phyloP scores from a whole-genome alignment of 2,329 filamentous ascomycete genomes.

The Aspergillus eucalypticola region DNA sequence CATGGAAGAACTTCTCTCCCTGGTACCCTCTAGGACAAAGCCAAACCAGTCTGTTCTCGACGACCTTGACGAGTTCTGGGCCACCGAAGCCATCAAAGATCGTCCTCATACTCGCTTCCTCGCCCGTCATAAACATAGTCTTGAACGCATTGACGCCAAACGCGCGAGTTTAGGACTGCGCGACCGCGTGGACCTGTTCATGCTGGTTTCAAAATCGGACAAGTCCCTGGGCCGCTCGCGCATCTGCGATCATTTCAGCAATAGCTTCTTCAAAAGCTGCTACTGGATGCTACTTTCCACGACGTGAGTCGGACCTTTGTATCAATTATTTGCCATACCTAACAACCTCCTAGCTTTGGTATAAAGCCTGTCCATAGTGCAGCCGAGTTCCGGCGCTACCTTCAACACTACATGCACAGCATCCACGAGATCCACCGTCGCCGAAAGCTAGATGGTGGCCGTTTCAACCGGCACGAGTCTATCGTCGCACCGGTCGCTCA shows the following conservation, averaged over 20 bases:
- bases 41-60: constrained; percentile 18
- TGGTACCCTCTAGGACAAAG: constrained; percentile 29
- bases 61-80: constrained; percentile 19
- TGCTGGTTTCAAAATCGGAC: constrained; percentile 18
- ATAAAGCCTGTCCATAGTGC: constrained; percentile 34
- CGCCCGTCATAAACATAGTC: neutral
- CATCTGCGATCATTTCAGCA: constrained; percentile 19
- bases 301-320: constrained; percentile 14
- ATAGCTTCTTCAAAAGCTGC: constrained; percentile 26
- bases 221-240: constrained; percentile 19
- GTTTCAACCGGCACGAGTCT: constrained; percentile 30
- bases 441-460: constrained; percentile 22
- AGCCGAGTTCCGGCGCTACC: constrained; percentile 28
- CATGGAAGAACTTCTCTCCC: constrained; percentile 35
- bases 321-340: neutral
- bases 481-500: constrained; percentile 26
- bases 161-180: constrained; percentile 16
- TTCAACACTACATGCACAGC: constrained; percentile 26
- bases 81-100: neutral
- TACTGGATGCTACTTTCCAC: constrained; percentile 31
- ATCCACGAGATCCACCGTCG: constrained; percentile 21
- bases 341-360: constrained; percentile 22
- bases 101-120: constrained; percentile 19
- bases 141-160: constrained; percentile 10
- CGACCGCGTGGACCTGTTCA: constrained; percentile 23